A percentile compares a stretch with the other conserved stretches of the same genome.
These are phyloP conservation scores for Lipomyces orientalis DNA, from an alignment of 805 yeast genomes.

Conservation along the genomic window DNA sequence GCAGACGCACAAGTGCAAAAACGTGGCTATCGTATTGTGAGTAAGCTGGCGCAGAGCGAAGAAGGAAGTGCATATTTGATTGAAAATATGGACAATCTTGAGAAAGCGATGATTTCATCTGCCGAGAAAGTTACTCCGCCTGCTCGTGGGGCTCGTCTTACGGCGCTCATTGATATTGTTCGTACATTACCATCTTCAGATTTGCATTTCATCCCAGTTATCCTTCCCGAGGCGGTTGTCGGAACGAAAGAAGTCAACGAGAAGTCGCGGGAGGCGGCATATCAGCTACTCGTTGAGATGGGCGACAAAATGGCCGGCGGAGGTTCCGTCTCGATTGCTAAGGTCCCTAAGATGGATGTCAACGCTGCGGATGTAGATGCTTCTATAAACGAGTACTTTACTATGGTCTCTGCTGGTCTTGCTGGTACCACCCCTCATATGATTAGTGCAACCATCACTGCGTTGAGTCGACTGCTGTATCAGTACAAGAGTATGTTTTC, in stretches of 20 bases:
- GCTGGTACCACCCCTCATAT: conserved; percentile 93
- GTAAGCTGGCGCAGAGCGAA: conserved; percentile 72
- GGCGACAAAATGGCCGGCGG: conserved; percentile 73
- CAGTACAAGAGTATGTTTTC: conserved; percentile 54
- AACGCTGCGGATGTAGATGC: conserved; percentile 70
- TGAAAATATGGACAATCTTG: conserved; percentile 62
- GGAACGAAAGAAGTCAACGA: conserved; percentile 93
- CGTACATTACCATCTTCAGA: conserved; percentile 67
- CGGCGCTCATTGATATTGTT: conserved; percentile 66
- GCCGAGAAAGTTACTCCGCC: conserved; percentile 60
- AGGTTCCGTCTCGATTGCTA: conserved; percentile 67
- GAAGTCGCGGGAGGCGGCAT: conserved; percentile 83
- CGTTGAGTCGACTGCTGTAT: conserved; percentile 81
- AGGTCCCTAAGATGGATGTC: conserved; percentile 68
- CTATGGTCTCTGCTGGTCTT: conserved; percentile 94
- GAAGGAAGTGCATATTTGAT: conserved; percentile 62
- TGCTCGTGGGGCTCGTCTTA: conserved; percentile 74
- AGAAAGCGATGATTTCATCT: conserved; percentile 40
- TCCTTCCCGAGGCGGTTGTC: conserved; percentile 85
- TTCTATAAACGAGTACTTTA: conserved; percentile 78
- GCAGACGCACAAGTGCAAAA: conserved; percentile 35
- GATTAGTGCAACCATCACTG: conserved; percentile 96
- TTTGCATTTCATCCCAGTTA: conserved; percentile 76
- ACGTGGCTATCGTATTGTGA: conserved; percentile 46
- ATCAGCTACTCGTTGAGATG: conserved; percentile 74